Percentiles rank a stretch among this genome's conserved stretches.
Evolutionary conservation across 257 asterid genomes (phyloP).

Genomic region (Fraxinus pennsylvanica): DNA sequence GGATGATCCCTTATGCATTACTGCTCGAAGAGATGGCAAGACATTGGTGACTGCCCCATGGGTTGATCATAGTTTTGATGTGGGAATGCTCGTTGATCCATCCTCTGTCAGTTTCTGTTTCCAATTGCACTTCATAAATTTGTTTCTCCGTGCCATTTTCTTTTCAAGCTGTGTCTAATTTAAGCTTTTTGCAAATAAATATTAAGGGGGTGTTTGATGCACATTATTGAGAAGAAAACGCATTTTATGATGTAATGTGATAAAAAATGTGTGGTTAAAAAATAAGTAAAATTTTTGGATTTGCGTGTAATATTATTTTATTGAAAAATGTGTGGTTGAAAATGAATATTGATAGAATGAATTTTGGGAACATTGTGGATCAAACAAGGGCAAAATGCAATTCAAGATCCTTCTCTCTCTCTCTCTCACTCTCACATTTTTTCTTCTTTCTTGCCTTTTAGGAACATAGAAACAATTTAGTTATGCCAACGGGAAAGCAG

Average conservation of each 20-base stretch:
- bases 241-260: too few relatives aligned
- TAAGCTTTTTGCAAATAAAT: not conserved
- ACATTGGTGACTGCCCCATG: conserved; percentile 65
- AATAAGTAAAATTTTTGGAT: too few relatives aligned
- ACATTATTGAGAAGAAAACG: too few relatives aligned
- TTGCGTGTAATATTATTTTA: too few relatives aligned
- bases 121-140: not conserved
- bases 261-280: too few relatives aligned
- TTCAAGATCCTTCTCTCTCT: not conserved
- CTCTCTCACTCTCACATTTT: not conserved
- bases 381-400: not conserved
- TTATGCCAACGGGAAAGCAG: not conserved
- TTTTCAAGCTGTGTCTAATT: not conserved
- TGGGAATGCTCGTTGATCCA: conserved; percentile 59
- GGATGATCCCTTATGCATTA: conserved; percentile 78
- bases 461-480: not conserved
- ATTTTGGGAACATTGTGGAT: too few relatives aligned
- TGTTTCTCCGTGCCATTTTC: not conserved
- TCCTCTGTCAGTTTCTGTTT: conserved; percentile 47
- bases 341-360: too few relatives aligned
- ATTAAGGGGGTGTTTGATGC: too few relatives aligned
- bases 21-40: conserved; percentile 82
- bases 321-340: too few relatives aligned
- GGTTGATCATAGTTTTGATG: conserved; percentile 81
- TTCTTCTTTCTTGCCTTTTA: not conserved